phyloP scores from a whole-genome alignment of 1,284 basidiomycete species.

The Prillingera fragicola region DNA sequence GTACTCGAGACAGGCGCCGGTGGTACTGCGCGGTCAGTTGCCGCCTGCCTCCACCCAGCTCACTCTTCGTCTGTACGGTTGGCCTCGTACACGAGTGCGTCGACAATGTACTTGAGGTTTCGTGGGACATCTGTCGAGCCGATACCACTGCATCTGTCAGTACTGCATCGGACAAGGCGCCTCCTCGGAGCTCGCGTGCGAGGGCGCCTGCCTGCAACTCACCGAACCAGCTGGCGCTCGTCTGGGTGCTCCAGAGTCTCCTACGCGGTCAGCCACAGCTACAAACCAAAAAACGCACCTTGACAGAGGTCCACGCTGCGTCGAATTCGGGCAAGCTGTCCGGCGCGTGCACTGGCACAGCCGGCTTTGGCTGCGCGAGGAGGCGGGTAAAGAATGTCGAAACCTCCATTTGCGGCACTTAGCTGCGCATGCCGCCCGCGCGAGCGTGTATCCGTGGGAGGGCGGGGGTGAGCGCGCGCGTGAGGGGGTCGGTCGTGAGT shows the following conservation, averaged over 20 bases:
- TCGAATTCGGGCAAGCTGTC: constrained; percentile 39
- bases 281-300: constrained; percentile 18
- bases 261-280: constrained; percentile 10
- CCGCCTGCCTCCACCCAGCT: constrained; percentile 36
- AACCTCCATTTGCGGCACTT: too few species aligned
- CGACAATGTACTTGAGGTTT: constrained; percentile 74
- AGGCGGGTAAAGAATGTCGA: constrained; percentile 43
- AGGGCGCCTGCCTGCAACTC: constrained; percentile 56
- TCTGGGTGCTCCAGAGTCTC: constrained; percentile 42
- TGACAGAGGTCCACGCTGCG: constrained; percentile 31
- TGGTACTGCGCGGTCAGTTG: constrained; percentile 55
- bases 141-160: constrained; percentile 60
- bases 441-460: too few species aligned
- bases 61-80: constrained; percentile 77
- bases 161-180: too few species aligned
- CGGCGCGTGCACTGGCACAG: constrained; percentile 11
- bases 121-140: constrained; percentile 71
- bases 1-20: constrained; percentile 83
- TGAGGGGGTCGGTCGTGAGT: too few species aligned
- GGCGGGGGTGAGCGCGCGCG: too few species aligned
- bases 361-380: constrained; percentile 31
- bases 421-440: neutral
- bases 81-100: constrained; percentile 79
- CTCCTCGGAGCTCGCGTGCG: too few species aligned
- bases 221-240: constrained; percentile 41